A percentile compares a stretch with the other conserved stretches of the same genome.
Conservation (phyloP, 2,329 filamentous ascomycete species). For the Zasmidium citrigriseum region DNA sequence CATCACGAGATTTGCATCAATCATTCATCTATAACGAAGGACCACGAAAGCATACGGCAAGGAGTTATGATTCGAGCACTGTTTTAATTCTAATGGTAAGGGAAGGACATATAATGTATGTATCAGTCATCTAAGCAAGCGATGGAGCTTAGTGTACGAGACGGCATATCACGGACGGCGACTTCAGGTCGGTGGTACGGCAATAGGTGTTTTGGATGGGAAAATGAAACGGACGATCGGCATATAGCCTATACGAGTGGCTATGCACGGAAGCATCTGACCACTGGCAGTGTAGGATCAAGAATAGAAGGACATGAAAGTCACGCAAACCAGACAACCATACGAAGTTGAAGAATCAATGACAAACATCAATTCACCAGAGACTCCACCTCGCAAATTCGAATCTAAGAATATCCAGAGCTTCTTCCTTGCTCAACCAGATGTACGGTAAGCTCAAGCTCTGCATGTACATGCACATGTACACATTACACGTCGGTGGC, state of each 20-base stretch:
- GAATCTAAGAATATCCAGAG: neutral
- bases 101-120: neutral
- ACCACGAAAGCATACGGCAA: conserved; percentile 2
- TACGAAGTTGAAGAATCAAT: too few relatives aligned
- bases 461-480: neutral
- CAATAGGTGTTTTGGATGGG: too few relatives aligned
- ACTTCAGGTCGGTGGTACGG: neutral
- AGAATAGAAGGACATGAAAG: too few relatives aligned
- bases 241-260: neutral
- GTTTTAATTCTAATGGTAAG: neutral
- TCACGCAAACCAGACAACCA: too few relatives aligned
- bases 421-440: neutral
- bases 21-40: neutral
- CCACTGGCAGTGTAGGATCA: too few relatives aligned
- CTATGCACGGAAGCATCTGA: neutral
- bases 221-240: too few relatives aligned
- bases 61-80: too few relatives aligned
- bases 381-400: neutral
- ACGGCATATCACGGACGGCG: neutral
- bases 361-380: too few relatives aligned
- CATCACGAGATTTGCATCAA: too few relatives aligned
- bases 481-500: neutral
- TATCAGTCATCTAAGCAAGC: neutral
- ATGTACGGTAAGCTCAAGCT: neutral
- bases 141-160: neutral